Base-by-base conservation (phyloP, 1,284 basidiomycete genomes). In the Irpex sp. region DNA sequence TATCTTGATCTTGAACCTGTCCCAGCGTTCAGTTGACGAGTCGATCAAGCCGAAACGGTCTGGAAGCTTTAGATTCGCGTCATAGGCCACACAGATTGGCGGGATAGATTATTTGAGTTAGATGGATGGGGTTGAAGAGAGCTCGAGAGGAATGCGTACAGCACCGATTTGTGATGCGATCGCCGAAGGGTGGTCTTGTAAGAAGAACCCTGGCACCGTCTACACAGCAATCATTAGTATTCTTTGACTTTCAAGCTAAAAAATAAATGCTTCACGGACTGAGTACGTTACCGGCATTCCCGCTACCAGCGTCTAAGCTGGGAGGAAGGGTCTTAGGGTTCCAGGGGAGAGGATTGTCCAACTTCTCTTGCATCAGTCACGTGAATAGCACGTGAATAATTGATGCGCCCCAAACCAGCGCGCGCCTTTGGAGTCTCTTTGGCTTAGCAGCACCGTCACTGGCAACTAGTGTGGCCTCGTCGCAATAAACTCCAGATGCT, bases 1-100 rank as follows among this genome's bases (percentile, higher is more conserved):
- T 19, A 93, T 75, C 2, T 74, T 66, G 4, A 67, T 63, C 34
- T 76, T 71, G 60, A 92, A 82, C 0, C 70, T 78, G 0, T 64
- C 59, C 91, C 91, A 93, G 54, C 86, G 74, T 17, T 82, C 74
- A 0, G 77, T 63, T 0, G 80, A 79, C 5, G 76, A 71, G 62
- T 89, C 85, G 9, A 84, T 69, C 8, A 92, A 75, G 5, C 89
- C 90, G 64, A 93, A 89, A 34, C 82, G 78, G 7, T 81, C 75
- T 7, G 85, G 86, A 21, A 87, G 73, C 87, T 89, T 60, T 49
- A 21, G 40, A 47, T 13, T 26, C 2, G 5, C 2, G 5, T 49
- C 19, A 40, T 57, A 34, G 3, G 3, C 26, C 26, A 26, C n/a
- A 7, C 11, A n/a, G 5, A 47, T 9, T 4, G 9, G 15, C 3